Evolutionary conservation across 495 filamentous ascomycete genomes (phyloP).

Genomic region (Penicillium odoratum): DNA sequence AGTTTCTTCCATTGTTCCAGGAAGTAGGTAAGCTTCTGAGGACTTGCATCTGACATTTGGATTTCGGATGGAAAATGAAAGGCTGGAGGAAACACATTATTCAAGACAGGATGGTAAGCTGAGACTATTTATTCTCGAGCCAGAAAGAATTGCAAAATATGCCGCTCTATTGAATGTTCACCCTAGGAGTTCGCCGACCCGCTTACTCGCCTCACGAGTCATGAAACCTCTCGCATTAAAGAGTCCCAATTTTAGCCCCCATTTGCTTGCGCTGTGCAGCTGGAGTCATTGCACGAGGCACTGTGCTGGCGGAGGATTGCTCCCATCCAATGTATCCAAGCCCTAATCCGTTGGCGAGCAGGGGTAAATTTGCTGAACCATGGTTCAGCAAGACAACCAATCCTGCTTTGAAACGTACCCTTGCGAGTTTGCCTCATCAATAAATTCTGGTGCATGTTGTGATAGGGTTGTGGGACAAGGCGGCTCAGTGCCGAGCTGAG

Average conservation of each 20-base stretch:
- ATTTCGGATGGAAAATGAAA: background rate
- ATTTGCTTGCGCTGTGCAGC: background rate
- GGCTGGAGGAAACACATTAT: background rate
- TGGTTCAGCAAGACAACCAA: background rate
- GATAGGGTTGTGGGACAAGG: background rate
- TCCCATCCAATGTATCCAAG: constrained; percentile 3
- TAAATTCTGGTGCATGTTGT: background rate
- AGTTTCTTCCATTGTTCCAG: constrained; percentile 1
- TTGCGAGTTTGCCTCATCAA: background rate
- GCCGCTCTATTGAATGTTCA: background rate
- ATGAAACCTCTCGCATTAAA: background rate
- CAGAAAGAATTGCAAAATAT: background rate
- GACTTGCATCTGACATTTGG: background rate
- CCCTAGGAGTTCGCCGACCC: background rate
- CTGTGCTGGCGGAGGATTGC: background rate
- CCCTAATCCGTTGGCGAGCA: background rate
- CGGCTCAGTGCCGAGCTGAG: background rate
- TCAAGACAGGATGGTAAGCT: background rate
- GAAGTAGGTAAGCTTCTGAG: background rate
- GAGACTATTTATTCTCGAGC: background rate
- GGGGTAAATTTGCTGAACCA: background rate
- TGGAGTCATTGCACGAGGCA: background rate
- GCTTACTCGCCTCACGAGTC: background rate
- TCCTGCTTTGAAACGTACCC: background rate
- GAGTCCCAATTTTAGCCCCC: background rate